Evolutionary conservation across 768 basidiomycete species (phyloP).

Genomic region (Chalciporus chontae): DNA sequence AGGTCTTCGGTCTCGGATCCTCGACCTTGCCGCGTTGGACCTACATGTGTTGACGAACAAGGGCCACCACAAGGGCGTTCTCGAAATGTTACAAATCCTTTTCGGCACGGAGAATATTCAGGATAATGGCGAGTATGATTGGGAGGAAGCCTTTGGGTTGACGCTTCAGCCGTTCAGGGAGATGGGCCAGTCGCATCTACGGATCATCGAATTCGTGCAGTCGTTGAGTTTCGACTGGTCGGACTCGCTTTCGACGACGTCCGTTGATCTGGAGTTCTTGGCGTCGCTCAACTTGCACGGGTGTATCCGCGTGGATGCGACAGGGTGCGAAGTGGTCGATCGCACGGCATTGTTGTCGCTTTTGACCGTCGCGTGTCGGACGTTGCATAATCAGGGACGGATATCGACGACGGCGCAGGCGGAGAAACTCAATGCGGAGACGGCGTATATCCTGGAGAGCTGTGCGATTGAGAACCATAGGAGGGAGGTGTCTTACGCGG

Average conservation of each 20-base stretch:
- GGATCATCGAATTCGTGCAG: slow-evolving; percentile 85
- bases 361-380: slow-evolving; percentile 56
- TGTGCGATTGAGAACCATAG: slow-evolving; percentile 87
- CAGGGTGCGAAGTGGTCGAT: slow-evolving; percentile 83
- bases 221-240: slow-evolving; percentile 88
- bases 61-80: slow-evolving; percentile 68
- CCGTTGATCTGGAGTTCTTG: slow-evolving; percentile 62
- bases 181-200: slow-evolving; percentile 76
- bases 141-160: slow-evolving; percentile 35
- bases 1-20: slow-evolving; percentile 76
- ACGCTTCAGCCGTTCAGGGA: slow-evolving; percentile 59
- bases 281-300: slow-evolving; percentile 62
- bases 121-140: slow-evolving; percentile 34
- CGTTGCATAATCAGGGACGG: slow-evolving; percentile 64
- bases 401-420: slow-evolving; percentile 59
- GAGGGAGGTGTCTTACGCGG: slow-evolving; percentile 71
- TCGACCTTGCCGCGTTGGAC: slow-evolving; percentile 85
- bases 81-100: slow-evolving; percentile 74
- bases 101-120: slow-evolving; percentile 64
- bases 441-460: slow-evolving; percentile 73
- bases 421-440: slow-evolving; percentile 67
- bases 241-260: slow-evolving; percentile 61
- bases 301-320: slow-evolving; percentile 63
- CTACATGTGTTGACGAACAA: slow-evolving; percentile 81
- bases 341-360: slow-evolving; percentile 65